Evolutionary conservation across 768 basidiomycete genomes (phyloP).

Genomic region (Pholiota molesta): DNA sequence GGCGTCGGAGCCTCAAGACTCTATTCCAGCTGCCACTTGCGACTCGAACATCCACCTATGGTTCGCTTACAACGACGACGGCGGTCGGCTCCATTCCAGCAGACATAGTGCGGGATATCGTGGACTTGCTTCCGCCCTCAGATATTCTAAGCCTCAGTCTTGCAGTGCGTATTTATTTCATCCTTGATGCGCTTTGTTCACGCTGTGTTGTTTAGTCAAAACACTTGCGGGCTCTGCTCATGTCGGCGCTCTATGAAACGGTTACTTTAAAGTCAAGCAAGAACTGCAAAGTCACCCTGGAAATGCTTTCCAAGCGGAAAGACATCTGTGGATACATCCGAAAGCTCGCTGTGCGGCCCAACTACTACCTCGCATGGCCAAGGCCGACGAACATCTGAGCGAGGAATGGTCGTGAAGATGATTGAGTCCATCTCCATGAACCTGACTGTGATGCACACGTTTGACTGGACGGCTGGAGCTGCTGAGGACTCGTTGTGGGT

Average conservation of each 20-base stretch:
- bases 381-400: conserved; percentile 39
- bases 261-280: conserved; percentile 46
- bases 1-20: conserved; percentile 36
- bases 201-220: conserved; percentile 15
- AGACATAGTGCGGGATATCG: conserved; percentile 44
- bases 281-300: conserved; percentile 38
- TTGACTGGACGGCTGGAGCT: conserved; percentile 56
- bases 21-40: conserved; percentile 38
- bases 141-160: conserved; percentile 47
- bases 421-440: conserved; percentile 36
- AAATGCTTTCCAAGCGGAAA: conserved; percentile 35
- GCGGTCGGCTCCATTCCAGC: conserved; percentile 36
- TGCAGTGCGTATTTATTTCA: conserved; percentile 33
- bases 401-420: conserved; percentile 42
- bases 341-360: conserved; percentile 49
- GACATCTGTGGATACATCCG: conserved; percentile 42
- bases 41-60: conserved; percentile 29
- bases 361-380: conserved; percentile 58
- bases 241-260: conserved; percentile 46
- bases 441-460: conserved; percentile 40
- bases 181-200: conserved; percentile 8
- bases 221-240: conserved; percentile 32
- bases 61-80: conserved; percentile 25
- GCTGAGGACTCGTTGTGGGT: conserved; percentile 45
- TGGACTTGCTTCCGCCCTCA: conserved; percentile 32